Conservation (phyloP, 441 rosid species). For the Syzygium syzygioides region DNA sequence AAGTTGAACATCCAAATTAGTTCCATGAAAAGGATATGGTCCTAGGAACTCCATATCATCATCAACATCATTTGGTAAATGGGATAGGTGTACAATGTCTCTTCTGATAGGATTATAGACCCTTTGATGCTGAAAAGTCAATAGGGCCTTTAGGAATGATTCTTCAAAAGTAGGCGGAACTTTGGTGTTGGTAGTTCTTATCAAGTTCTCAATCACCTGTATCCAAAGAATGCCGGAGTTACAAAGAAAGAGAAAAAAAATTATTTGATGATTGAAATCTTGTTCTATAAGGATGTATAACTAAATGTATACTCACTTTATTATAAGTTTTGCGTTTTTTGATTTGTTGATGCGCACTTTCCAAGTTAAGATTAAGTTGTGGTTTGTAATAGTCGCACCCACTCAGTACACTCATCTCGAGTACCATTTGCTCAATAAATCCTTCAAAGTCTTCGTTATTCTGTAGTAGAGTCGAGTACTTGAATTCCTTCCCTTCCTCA, state of each 20-base stretch:
- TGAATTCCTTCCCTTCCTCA: too few relatives aligned
- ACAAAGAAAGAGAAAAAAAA: neutral
- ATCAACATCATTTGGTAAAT: conserved; percentile 26
- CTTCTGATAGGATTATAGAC: conserved; percentile 64
- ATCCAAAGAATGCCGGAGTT: conserved; percentile 6
- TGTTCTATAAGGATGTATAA: neutral
- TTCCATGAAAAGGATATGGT: neutral
- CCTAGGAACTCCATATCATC: conserved; percentile 46
- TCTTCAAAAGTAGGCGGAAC: too few relatives aligned
- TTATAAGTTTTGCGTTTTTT: conserved; percentile 70
- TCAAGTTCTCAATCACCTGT: conserved; percentile 82
- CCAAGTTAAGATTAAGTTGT: conserved; percentile 84
- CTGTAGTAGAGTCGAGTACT: too few relatives aligned
- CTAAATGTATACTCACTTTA: conserved; percentile 35
- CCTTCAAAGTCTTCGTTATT: conserved; percentile 28
- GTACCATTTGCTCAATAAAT: conserved; percentile 73
- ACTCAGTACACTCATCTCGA: conserved; percentile 95
- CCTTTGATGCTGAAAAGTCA: conserved; percentile 83
- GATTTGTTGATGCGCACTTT: conserved; percentile 78
- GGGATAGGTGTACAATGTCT: conserved; percentile 50
- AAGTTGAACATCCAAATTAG: neutral
- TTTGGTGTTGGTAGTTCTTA: conserved; percentile 29
- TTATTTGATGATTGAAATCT: neutral
- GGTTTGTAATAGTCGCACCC: conserved; percentile 94
- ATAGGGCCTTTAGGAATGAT: conserved; percentile 52